Conservation (phyloP, 768 basidiomycete genomes). For the Boletus vermiculosoides region DNA sequence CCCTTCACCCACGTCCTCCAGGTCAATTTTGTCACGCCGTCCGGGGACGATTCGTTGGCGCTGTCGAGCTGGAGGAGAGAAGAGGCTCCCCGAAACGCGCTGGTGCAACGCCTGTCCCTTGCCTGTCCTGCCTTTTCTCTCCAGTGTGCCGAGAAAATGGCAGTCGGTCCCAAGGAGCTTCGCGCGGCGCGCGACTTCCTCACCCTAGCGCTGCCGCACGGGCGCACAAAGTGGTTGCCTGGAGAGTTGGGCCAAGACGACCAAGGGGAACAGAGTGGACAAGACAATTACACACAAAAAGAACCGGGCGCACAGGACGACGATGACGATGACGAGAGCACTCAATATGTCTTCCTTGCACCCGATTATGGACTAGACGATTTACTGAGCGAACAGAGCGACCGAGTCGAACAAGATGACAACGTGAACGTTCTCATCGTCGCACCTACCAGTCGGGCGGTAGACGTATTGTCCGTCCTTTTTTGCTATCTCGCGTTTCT, state of each 20-base stretch:
- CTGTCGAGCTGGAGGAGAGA: not conserved
- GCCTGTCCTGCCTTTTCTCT: not conserved
- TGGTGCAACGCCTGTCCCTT: slow-evolving; percentile 1
- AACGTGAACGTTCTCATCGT: slow-evolving; percentile 9
- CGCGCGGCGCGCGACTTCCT: slow-evolving; percentile 44
- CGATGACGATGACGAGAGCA: not conserved
- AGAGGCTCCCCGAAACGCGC: not conserved
- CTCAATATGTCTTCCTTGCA: slow-evolving; percentile 4
- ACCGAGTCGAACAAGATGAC: not conserved
- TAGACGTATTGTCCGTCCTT: slow-evolving; percentile 11
- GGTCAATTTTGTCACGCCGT: not conserved
- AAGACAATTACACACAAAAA: not conserved
- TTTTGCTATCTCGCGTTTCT: slow-evolving; percentile 17
- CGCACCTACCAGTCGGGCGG: slow-evolving; percentile 9
- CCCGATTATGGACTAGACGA: not conserved
- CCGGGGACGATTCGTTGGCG: not conserved
- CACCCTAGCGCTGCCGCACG: slow-evolving; percentile 38
- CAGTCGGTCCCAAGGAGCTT: slow-evolving; percentile 36
- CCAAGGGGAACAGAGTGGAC: too few species aligned
- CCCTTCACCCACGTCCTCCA: slow-evolving; percentile 24
- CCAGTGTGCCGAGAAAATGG: slow-evolving; percentile 5
- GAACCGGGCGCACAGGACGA: not conserved
- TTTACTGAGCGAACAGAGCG: not conserved
- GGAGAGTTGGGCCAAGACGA: not conserved
- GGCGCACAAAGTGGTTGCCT: slow-evolving; percentile 1